Conservation (phyloP, 257 asterid genomes). For the Nicotiana otophora region DNA sequence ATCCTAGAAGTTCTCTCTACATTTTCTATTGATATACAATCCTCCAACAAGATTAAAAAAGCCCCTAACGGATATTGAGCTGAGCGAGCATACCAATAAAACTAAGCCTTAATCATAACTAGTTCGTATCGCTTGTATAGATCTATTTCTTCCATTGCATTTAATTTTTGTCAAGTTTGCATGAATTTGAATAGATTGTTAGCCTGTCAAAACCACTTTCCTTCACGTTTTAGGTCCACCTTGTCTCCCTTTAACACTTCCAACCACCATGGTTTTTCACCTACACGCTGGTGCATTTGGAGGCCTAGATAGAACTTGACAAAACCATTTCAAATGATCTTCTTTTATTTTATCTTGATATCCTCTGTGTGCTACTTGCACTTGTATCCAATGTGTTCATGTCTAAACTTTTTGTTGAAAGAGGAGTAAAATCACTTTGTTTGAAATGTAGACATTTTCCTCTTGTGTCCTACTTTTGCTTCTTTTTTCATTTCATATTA, state of each 20-base stretch:
- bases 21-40: slow-evolving; percentile 1
- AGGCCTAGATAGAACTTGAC: neutral
- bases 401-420: no score
- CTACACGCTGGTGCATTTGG: neutral
- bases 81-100: neutral
- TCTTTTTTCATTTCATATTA: neutral
- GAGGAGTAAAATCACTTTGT: no score
- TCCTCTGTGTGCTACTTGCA: neutral
- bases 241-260: neutral
- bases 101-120: neutral
- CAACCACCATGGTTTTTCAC: neutral
- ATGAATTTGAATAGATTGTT: neutral
- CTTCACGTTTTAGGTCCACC: neutral
- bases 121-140: neutral
- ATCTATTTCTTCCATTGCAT: neutral
- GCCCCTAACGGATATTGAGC: neutral
- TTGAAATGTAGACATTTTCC: no score
- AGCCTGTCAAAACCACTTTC: neutral
- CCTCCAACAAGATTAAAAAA: neutral
- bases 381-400: neutral
- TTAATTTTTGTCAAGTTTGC: neutral
- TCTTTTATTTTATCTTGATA: neutral
- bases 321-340: neutral
- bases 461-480: no score
- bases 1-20: neutral